Conservation (phyloP, 331 rosid species). For the Pyrus hybrid region DNA sequence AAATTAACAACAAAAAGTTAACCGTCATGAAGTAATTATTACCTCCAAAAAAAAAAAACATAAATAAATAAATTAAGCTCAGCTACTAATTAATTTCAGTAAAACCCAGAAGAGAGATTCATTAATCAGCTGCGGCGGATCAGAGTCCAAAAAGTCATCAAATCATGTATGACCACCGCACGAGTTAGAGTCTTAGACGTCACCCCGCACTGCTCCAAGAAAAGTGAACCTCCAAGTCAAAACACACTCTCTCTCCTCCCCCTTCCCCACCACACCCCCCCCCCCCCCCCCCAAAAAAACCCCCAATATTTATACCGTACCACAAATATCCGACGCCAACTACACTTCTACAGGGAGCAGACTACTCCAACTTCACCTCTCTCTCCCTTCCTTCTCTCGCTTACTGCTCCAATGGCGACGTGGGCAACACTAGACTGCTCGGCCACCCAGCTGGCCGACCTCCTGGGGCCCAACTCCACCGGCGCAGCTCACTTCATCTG, state of each 20-base stretch:
- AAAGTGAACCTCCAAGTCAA: not conserved
- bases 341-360: not conserved
- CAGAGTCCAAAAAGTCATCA: not conserved
- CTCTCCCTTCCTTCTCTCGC: not conserved
- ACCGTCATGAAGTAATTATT: too few relatives aligned
- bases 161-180: not conserved
- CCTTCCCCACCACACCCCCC: too few relatives aligned
- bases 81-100: too few relatives aligned
- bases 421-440: constrained; percentile 18
- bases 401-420: not conserved
- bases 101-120: not conserved
- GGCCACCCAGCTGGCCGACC: constrained; percentile 25
- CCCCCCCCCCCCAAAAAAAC: too few relatives aligned
- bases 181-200: not conserved
- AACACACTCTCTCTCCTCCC: too few relatives aligned
- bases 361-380: not conserved
- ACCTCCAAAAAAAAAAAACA: not conserved
- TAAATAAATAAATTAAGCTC: too few relatives aligned
- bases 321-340: too few relatives aligned
- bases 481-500: constrained; percentile 56
- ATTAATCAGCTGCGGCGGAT: not conserved
- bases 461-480: constrained; percentile 54
- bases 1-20: too few relatives aligned
- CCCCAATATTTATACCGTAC: too few relatives aligned
- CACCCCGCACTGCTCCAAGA: not conserved